A percentile compares a stretch with the other conserved stretches of the same genome.
phyloP scores from a whole-genome alignment of 208 protist species.

The Trichomonas tenax region DNA sequence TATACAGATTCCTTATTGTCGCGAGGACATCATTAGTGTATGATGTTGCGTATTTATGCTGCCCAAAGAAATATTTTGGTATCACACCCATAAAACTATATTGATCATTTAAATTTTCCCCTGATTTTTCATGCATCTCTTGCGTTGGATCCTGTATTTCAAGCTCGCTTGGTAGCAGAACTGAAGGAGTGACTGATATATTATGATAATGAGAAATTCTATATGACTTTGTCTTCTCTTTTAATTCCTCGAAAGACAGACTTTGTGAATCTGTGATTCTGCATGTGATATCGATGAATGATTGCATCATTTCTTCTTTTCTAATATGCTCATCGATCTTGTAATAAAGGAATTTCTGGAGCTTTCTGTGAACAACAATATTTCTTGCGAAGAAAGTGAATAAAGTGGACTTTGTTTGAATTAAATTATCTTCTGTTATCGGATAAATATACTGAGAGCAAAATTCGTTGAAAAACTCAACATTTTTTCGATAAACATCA shows the following conservation, averaged over 20 bases:
- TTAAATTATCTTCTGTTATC: background rate
- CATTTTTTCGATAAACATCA: background rate
- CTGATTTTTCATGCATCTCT: background rate
- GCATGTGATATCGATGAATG: background rate
- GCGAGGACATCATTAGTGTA: background rate
- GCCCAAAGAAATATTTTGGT: background rate
- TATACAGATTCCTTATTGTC: background rate
- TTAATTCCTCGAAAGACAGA: background rate
- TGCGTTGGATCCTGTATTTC: background rate
- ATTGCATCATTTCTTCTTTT: background rate
- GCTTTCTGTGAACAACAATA: background rate
- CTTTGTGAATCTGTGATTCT: background rate
- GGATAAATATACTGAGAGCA: background rate
- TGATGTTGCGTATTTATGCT: background rate
- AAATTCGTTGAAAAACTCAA: background rate
- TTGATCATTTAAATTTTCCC: background rate
- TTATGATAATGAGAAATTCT: background rate
- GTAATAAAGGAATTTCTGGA: background rate
- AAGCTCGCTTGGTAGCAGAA: background rate
- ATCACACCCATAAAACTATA: background rate
- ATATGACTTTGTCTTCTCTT: background rate
- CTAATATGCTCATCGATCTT: background rate
- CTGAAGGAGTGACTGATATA: background rate
- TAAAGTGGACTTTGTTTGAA: background rate
- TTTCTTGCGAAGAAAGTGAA: background rate